These are phyloP conservation scores for Phytophthora pistaciae DNA, from an alignment of 352 stramenopile genomes.

Conservation along the genomic window DNA sequence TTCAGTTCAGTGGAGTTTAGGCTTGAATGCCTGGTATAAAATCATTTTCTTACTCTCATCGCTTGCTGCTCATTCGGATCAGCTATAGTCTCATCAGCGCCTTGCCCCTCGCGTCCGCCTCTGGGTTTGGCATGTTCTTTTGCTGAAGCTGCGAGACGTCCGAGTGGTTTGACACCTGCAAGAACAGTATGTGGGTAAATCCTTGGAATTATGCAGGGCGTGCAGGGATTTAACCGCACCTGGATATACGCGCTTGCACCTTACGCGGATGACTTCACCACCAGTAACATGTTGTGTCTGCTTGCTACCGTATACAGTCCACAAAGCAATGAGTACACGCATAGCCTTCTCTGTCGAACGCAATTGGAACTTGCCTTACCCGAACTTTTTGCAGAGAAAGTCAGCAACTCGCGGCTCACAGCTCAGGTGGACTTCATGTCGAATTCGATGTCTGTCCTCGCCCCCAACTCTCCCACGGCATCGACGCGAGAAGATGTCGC, in stretches of 20 bases:
- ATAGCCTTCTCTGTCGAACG: not conserved
- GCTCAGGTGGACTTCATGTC: constrained; percentile 45
- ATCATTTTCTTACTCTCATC: not conserved
- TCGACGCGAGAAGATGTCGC: constrained; percentile 37
- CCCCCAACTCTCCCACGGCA: not conserved
- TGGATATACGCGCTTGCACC: constrained; percentile 48
- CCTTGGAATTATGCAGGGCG: too few species aligned
- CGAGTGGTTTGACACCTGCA: too few species aligned
- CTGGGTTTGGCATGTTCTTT: not conserved
- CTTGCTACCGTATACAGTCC: constrained; percentile 33
- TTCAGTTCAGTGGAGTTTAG: not conserved
- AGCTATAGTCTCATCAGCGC: not conserved
- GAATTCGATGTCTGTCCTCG: constrained; percentile 13
- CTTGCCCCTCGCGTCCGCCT: not conserved
- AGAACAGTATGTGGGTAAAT: too few species aligned
- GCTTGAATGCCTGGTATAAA: not conserved
- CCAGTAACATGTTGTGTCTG: constrained; percentile 48
- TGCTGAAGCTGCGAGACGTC: too few species aligned
- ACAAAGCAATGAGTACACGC: constrained; percentile 1
- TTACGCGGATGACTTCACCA: constrained; percentile 65
- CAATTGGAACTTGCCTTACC: too few species aligned
- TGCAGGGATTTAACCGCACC: constrained; percentile 13
- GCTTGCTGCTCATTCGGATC: not conserved
- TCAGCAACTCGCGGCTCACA: constrained; percentile 58
- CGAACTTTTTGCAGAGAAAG: constrained; percentile 74